Conservation (phyloP, 192 early-diverging fungal genomes). For the Podila epicladia region DNA sequence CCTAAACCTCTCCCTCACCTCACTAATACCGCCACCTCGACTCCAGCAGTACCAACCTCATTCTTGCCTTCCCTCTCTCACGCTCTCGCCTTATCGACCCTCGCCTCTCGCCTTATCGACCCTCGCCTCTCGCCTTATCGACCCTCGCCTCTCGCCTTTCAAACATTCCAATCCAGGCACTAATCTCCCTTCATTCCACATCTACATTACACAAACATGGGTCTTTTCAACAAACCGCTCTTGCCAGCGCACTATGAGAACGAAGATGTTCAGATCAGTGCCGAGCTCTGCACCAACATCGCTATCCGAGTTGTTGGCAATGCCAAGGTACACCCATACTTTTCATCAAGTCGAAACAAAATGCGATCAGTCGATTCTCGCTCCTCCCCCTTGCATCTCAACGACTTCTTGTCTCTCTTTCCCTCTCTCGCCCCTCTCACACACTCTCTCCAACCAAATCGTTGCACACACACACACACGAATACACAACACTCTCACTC, state of each 20-base stretch:
- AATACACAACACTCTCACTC: not conserved
- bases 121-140: not conserved
- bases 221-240: constrained; percentile 42
- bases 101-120: not conserved
- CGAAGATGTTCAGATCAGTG: constrained; percentile 50
- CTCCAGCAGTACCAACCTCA: not conserved
- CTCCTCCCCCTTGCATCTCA: not conserved
- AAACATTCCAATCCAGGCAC: not conserved
- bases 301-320: constrained; percentile 40
- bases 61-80: not conserved
- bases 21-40: not conserved
- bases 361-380: too few relatives aligned
- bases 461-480: not conserved
- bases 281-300: constrained; percentile 48
- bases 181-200: not conserved
- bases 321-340: constrained; percentile 26
- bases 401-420: not conserved
- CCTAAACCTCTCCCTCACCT: not conserved
- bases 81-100: not conserved
- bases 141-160: too few relatives aligned
- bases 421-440: not conserved
- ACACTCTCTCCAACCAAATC: not conserved
- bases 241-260: constrained; percentile 43
- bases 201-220: constrained; percentile 18
- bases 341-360: too few relatives aligned